phyloP scores from a whole-genome alignment of 2,329 filamentous ascomycete genomes.

The Rhynchosporium secalis region DNA sequence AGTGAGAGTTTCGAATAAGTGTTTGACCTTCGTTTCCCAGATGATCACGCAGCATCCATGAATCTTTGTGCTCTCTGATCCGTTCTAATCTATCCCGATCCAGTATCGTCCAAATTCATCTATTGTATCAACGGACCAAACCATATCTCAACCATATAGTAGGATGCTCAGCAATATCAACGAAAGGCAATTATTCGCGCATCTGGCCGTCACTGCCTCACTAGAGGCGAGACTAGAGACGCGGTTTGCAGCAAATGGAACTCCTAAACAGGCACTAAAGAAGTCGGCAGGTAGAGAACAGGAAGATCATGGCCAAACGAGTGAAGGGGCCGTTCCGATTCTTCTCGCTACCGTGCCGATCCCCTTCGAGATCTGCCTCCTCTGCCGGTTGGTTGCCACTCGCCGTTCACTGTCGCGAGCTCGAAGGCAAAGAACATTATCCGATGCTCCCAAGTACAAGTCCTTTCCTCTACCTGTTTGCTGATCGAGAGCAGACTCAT shows the following conservation, averaged over 20 bases:
- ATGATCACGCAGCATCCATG: not conserved
- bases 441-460: slow-evolving; percentile 1
- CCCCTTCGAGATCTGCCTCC: slow-evolving; percentile 2
- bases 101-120: not conserved
- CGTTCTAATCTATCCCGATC: not conserved
- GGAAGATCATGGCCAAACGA: not conserved
- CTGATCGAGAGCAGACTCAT: slow-evolving; percentile 5
- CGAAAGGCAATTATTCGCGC: not conserved
- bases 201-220: not conserved
- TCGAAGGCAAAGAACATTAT: not conserved
- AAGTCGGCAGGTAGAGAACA: slow-evolving; percentile 2
- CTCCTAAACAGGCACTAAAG: not conserved
- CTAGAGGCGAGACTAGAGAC: not conserved
- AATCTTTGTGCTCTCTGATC: not conserved
- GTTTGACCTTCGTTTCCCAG: slow-evolving; percentile 5
- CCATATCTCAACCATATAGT: not conserved
- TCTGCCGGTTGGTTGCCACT: not conserved
- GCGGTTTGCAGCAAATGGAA: slow-evolving; percentile 9
- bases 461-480: not conserved
- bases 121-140: not conserved
- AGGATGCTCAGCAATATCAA: not conserved
- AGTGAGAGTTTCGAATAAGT: slow-evolving; percentile 5
- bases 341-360: slow-evolving; percentile 9
- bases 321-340: slow-evolving; percentile 5
- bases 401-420: not conserved